Evolutionary conservation across 2,329 filamentous ascomycete genomes (phyloP).

Genomic region (Arthrobotrys pseudoclavata): DNA sequence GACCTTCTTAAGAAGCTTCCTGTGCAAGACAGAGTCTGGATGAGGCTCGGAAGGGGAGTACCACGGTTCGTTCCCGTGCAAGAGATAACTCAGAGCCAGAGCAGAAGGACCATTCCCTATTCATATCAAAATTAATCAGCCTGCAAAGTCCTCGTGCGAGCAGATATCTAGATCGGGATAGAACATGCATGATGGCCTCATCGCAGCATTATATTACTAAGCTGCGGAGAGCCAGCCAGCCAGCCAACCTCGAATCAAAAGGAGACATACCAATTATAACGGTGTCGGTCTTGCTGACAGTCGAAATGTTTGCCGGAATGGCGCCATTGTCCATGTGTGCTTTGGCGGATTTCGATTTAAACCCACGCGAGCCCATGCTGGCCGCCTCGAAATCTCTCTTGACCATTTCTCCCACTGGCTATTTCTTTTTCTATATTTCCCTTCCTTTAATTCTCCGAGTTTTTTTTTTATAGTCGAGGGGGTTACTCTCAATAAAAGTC

Average conservation of each 20-base stretch:
- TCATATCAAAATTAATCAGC: slow-evolving; percentile 36
- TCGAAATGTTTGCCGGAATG: slow-evolving; percentile 56
- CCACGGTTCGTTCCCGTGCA: slow-evolving; percentile 74
- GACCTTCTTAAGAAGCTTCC: slow-evolving; percentile 66
- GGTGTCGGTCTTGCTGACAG: slow-evolving; percentile 65
- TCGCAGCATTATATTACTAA: slow-evolving; percentile 32
- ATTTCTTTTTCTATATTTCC: not conserved
- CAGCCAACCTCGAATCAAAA: slow-evolving; percentile 39
- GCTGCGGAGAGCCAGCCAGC: not conserved
- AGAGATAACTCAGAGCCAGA: slow-evolving; percentile 74
- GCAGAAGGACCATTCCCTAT: slow-evolving; percentile 75
- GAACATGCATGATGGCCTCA: slow-evolving; percentile 15
- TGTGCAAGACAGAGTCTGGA: slow-evolving; percentile 72
- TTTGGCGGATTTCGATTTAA: slow-evolving; percentile 45
- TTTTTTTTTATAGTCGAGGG: slow-evolving; percentile 9
- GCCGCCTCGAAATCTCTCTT: slow-evolving; percentile 35
- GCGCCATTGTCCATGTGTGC: slow-evolving; percentile 62
- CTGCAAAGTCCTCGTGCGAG: not conserved
- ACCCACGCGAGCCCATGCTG: slow-evolving; percentile 48
- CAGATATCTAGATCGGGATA: not conserved
- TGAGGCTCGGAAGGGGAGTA: slow-evolving; percentile 69
- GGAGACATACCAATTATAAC: slow-evolving; percentile 67
- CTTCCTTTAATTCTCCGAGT: slow-evolving; percentile 5
- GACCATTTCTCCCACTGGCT: slow-evolving; percentile 22
- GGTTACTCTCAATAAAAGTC: not conserved